Conservation (phyloP, 495 filamentous ascomycete species). For the Aspergillus nanangensis region DNA sequence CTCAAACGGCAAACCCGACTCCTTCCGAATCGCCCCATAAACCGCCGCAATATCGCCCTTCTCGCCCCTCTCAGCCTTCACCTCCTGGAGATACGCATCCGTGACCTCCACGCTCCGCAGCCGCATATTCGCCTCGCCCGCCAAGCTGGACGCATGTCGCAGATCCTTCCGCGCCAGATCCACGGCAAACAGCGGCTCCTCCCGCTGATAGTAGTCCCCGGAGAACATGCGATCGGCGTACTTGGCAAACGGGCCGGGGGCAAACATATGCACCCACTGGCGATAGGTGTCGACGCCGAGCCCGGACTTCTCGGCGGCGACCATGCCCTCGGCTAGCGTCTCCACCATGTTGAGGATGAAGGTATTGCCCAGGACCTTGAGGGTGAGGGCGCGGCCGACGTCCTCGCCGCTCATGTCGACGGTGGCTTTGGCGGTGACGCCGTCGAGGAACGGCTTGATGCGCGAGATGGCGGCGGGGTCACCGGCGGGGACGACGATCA, state of each 20-base stretch:
- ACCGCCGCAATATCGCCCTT: constrained; percentile 81
- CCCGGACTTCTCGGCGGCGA: constrained; percentile 75
- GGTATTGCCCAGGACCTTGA: constrained; percentile 85
- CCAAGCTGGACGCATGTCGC: constrained; percentile 66
- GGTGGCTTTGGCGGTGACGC: constrained; percentile 67
- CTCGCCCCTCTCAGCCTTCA: constrained; percentile 68
- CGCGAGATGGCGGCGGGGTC: constrained; percentile 53
- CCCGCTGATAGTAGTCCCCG: constrained; percentile 68
- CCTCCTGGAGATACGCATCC: constrained; percentile 61
- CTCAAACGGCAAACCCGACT: constrained; percentile 67
- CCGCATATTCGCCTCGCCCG: constrained; percentile 53
- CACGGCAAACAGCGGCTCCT: constrained; percentile 81
- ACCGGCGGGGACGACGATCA: constrained; percentile 76
- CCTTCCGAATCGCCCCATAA: constrained; percentile 70
- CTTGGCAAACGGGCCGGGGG: constrained; percentile 50
- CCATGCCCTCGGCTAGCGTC: constrained; percentile 68
- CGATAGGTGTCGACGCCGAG: constrained; percentile 67
- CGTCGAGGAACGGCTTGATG: constrained; percentile 69
- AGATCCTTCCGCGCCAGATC: constrained; percentile 85
- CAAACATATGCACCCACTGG: constrained; percentile 59
- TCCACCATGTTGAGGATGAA: constrained; percentile 84
- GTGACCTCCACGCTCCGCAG: constrained; percentile 63
- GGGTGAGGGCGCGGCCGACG: constrained; percentile 29
- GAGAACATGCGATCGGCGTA: constrained; percentile 70
- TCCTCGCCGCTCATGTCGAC: constrained; percentile 49